Conservation (phyloP, 495 filamentous ascomycete species). For the Penicillium antarcticum region DNA sequence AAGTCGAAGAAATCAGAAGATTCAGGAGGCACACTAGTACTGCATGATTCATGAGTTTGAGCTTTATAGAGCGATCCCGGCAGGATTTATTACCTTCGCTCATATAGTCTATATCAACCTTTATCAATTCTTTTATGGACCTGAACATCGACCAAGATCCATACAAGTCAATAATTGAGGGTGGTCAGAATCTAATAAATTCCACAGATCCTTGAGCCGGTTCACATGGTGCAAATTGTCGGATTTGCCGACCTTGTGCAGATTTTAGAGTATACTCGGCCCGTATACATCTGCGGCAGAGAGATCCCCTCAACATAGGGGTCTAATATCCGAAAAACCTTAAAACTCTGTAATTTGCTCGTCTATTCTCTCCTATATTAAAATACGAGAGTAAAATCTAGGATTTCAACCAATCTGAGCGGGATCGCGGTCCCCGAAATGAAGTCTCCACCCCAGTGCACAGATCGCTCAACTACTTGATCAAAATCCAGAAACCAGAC, state of each 20-base stretch:
- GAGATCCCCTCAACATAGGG: too few species aligned
- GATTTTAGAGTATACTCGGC: too few species aligned
- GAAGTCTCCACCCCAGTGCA: constrained; percentile 10
- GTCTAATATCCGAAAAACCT: too few species aligned
- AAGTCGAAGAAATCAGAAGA: too few species aligned
- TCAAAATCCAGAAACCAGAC: neutral
- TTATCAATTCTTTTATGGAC: too few species aligned
- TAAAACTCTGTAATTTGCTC: too few species aligned
- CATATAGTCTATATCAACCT: neutral
- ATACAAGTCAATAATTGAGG: neutral
- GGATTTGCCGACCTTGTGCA: neutral
- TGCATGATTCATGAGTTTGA: too few species aligned
- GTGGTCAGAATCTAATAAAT: neutral
- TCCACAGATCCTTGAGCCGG: neutral
- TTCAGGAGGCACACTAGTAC: too few species aligned
- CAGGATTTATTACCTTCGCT: neutral
- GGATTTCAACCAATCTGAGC: neutral
- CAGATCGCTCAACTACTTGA: constrained; percentile 4
- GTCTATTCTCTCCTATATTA: too few species aligned
- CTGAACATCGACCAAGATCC: neutral
- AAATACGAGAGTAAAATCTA: too few species aligned
- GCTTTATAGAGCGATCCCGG: too few species aligned
- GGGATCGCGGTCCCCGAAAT: constrained; percentile 9
- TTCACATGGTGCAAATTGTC: neutral
- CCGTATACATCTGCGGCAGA: neutral